Evolutionary conservation across 2,329 filamentous ascomycete genomes (phyloP).

Genomic region (Pyrenochaeta sp.): DNA sequence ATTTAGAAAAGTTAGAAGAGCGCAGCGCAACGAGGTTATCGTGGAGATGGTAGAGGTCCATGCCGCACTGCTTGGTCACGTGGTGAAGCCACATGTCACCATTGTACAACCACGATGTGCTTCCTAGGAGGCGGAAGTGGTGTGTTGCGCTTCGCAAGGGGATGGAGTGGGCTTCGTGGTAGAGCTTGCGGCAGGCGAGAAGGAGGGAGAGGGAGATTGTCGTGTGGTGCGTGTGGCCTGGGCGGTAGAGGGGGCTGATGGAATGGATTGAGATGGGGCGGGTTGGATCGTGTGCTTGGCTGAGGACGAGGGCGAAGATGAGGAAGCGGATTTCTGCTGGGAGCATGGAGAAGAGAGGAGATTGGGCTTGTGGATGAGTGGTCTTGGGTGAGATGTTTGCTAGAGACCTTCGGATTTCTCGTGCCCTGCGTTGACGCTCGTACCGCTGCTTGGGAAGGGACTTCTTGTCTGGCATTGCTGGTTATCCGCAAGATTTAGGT

Average conservation of each 20-base stretch:
- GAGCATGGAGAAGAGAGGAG: slow-evolving; percentile 29
- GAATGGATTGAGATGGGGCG: slow-evolving; percentile 14
- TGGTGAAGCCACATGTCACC: slow-evolving; percentile 26
- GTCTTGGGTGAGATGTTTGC: slow-evolving; percentile 25
- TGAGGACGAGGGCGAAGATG: slow-evolving; percentile 23
- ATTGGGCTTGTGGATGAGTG: slow-evolving; percentile 29
- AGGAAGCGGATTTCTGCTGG: slow-evolving; percentile 36
- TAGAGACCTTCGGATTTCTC: slow-evolving; percentile 26
- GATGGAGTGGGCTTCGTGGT: slow-evolving; percentile 49
- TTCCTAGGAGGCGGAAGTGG: slow-evolving; percentile 19
- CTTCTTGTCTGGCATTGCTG: slow-evolving; percentile 9
- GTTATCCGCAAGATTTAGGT: not conserved
- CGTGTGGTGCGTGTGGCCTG: slow-evolving; percentile 42
- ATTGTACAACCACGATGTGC: slow-evolving; percentile 18
- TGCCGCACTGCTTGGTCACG: slow-evolving; percentile 28
- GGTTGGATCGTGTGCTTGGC: slow-evolving; percentile 17
- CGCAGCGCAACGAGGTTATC: slow-evolving; percentile 14
- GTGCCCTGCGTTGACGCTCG: slow-evolving; percentile 20
- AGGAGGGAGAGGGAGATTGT: slow-evolving; percentile 42
- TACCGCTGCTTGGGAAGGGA: slow-evolving; percentile 9
- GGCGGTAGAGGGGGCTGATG: slow-evolving; percentile 24
- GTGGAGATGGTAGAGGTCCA: slow-evolving; percentile 34
- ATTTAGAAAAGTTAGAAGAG: slow-evolving; percentile 10
- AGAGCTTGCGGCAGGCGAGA: slow-evolving; percentile 50
- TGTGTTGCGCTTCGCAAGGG: slow-evolving; percentile 43